Base-by-base conservation (phyloP, 1,284 basidiomycete species). In the Ganoderma resinaceum region DNA sequence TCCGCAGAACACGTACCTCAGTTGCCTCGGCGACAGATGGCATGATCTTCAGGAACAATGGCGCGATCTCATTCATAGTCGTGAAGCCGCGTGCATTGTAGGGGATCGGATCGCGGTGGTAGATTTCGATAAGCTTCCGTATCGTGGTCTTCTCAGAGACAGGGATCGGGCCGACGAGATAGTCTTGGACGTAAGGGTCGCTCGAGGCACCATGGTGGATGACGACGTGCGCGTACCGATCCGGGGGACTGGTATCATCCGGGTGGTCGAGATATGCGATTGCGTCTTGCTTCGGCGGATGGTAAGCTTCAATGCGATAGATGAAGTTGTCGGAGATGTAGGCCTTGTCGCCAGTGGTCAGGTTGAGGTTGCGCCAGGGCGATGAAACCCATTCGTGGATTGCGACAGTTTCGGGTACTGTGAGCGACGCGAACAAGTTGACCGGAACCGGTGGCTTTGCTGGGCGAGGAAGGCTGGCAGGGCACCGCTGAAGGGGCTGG, bases 111-210 rank as follows among this genome's bases (percentile, higher is more conserved):
- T 81, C 78, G 26, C 83, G 58, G 16, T 88, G 84, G 75, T 88
- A 86, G 46, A 88, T 86, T 42, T 85, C 84, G n/a, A 77, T 84
- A 62, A 86, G 77, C 26, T 78, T 76, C 18, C 76, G 75, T 64
- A 86, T 78, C 26, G 46, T 74, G 12, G 85, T 86, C 42, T 77
- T 70, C 14, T 70, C 55, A 40, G 78, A 75, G 26, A 85, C 77
- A 0, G 88, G 88, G 14, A 90, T 79, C 0, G 88, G 89, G 0
- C 88, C 89, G 35, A 90, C 83, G 9, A 88, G 79, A 73, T 88
- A 88, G 71, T 88, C 85, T 70, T 79, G 81, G 29, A 89, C 81
- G 12, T 80, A 73, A 12, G 88, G 87, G 3, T 78, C 78, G 5
- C 70, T 65, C 12, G 75, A 76, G 14, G 80, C 81, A 42, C 87